Conservation (phyloP, 2,329 filamentous ascomycete genomes). For the Epichloe sylvatica region DNA sequence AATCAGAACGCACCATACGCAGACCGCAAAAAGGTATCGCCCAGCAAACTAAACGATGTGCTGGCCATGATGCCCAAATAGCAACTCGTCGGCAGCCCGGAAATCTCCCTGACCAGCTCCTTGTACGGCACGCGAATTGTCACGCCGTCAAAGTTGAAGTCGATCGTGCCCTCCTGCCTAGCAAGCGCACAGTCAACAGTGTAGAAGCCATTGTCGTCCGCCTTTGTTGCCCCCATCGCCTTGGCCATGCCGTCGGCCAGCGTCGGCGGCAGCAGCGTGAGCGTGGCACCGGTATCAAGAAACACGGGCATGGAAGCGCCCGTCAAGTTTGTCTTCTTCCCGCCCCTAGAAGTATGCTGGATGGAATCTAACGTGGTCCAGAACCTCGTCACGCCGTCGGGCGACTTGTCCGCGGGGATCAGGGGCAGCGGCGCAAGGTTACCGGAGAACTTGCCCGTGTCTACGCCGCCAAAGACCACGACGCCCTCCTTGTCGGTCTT, state of each 20-base stretch:
- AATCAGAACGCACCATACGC: constrained; percentile 29
- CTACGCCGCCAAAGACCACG: constrained; percentile 54
- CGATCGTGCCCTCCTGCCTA: constrained; percentile 26
- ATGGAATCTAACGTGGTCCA: constrained; percentile 36
- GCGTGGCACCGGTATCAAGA: constrained; percentile 56
- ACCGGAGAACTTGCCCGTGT: constrained; percentile 50
- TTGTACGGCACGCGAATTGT: constrained; percentile 35
- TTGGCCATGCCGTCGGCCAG: constrained; percentile 36
- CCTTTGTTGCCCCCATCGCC: constrained; percentile 30
- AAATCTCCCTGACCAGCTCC: constrained; percentile 28
- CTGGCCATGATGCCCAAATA: constrained; percentile 37
- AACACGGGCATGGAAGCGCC: constrained; percentile 40
- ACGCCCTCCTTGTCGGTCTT: constrained; percentile 45
- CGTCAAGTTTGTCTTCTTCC: constrained; percentile 15
- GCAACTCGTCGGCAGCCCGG: constrained; percentile 20
- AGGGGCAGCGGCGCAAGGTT: constrained; percentile 47
- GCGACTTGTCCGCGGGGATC: constrained; percentile 38
- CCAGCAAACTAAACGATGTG: constrained; percentile 33
- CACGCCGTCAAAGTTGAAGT: constrained; percentile 35
- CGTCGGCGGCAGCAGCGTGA: constrained; percentile 49
- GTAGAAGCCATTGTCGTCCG: constrained; percentile 31
- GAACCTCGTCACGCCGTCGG: constrained; percentile 39
- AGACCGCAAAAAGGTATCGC: constrained; percentile 39
- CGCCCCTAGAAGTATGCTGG: constrained; percentile 24
- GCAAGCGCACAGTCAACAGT: constrained; percentile 31